Base-by-base conservation (phyloP, 495 filamentous ascomycete genomes). In the Saxispiralis lemnorum region DNA sequence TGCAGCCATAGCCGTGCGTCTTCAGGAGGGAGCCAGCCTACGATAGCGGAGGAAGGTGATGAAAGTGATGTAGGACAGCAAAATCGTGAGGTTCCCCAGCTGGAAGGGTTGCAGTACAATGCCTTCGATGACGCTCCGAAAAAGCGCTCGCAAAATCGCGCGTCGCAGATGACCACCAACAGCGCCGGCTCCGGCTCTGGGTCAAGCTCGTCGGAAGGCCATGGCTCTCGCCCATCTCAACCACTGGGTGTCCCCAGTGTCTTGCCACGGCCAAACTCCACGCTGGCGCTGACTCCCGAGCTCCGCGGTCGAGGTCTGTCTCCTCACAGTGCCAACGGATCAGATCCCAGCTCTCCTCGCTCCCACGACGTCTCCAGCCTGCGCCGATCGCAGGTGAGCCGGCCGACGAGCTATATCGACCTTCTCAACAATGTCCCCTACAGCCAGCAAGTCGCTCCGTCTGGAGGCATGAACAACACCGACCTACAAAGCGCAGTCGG, bases 341-440 rank as follows among this genome's bases (percentile, higher is more conserved):
- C 71, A 59, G 11, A 71, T 62, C 32, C 17, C 11, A 57, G 57
- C 24, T 65, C 60, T 18, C 58, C 51, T 24, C 52, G 49, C 30
- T 55, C 33, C n/a, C 54, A 58, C 1, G 48, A 54, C 13, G 13
- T 56, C 7, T 56, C 57, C 7, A 45, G 42, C 13, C 46, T 44
- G 39, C 56, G 66, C 32, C 70, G 66, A 30, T 88, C 88, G 6
- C 79, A 84, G 5, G 83, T 89, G 43, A 75, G 66, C 31, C 69
- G 89, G 35, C 78, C 83, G 1, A 62, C 73, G 12, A 93, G 89
- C 0, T 92, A 87, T 58, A 68, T 87, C 16, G 85, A 96, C 56
- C 66, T 95, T 12, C 69, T 94, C 14, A 62, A 45, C 43, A 85
- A 93, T 53, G 71, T 84, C 6, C 80, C 85, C 0, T 95, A 97